These are phyloP conservation scores for Alternaria solani DNA, from an alignment of 2,329 filamentous ascomycete species.

Conservation along the genomic window DNA sequence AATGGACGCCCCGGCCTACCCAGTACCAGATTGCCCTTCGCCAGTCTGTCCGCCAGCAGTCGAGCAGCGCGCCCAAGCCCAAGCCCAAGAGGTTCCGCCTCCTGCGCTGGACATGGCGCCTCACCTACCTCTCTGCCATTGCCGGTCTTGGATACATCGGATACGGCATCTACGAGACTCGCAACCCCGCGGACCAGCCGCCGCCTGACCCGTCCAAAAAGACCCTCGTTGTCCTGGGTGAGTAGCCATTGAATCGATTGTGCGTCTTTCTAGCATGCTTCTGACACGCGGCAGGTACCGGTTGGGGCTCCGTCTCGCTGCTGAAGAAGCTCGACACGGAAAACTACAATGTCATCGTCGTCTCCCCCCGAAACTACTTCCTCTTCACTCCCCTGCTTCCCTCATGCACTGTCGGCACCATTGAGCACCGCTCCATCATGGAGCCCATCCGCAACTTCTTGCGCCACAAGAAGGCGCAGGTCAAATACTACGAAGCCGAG, in stretches of 20 bases:
- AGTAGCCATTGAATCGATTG: slow-evolving; percentile 22
- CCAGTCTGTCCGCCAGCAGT: slow-evolving; percentile 47
- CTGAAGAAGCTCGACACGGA: slow-evolving; percentile 98
- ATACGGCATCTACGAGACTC: slow-evolving; percentile 83
- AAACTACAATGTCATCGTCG: slow-evolving; percentile 98
- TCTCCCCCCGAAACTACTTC: slow-evolving; percentile 99
- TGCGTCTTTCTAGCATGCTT: background rate
- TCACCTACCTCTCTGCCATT: slow-evolving; percentile 78
- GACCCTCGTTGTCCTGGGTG: slow-evolving; percentile 94
- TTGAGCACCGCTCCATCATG: slow-evolving; percentile 99
- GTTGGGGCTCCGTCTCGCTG: slow-evolving; percentile 94
- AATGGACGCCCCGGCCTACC: slow-evolving; percentile 44
- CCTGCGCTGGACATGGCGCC: slow-evolving; percentile 82
- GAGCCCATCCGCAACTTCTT: slow-evolving; percentile 96
- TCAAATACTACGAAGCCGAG: slow-evolving; percentile 98
- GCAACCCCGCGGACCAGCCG: slow-evolving; percentile 81
- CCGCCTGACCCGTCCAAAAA: slow-evolving; percentile 89
- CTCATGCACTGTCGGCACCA: slow-evolving; percentile 95
- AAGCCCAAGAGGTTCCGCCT: slow-evolving; percentile 64
- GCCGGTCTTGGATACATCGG: slow-evolving; percentile 74
- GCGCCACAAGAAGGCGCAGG: slow-evolving; percentile 89
- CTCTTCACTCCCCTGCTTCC: slow-evolving; percentile 97
- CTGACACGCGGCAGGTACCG: slow-evolving; percentile 71
- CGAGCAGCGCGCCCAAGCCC: slow-evolving; percentile 41
- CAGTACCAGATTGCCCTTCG: slow-evolving; percentile 48